phyloP scores from a whole-genome alignment of 768 basidiomycete species.

The Leccinum barrowsii region DNA sequence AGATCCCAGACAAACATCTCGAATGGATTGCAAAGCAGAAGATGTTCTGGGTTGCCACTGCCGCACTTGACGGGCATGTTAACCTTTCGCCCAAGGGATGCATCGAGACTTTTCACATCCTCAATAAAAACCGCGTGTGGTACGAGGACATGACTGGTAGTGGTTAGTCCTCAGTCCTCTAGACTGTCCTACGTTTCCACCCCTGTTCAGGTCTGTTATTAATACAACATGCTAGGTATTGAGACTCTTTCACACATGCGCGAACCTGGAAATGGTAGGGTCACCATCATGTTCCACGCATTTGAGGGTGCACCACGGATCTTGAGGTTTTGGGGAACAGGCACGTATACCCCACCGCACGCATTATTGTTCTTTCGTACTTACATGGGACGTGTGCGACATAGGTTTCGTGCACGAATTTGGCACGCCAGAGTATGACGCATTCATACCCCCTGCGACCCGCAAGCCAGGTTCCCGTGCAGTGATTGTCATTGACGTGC shows the following conservation, averaged over 20 bases:
- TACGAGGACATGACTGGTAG: slow-evolving; percentile 74
- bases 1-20: slow-evolving; percentile 50
- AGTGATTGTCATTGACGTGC: slow-evolving; percentile 56
- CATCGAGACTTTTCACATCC: slow-evolving; percentile 57
- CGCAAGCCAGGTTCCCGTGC: slow-evolving; percentile 58
- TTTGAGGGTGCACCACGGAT: slow-evolving; percentile 60
- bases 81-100: slow-evolving; percentile 69
- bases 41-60: slow-evolving; percentile 70
- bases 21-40: slow-evolving; percentile 61
- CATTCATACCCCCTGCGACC: slow-evolving; percentile 41
- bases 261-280: slow-evolving; percentile 53
- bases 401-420: slow-evolving; percentile 59
- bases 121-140: slow-evolving; percentile 54
- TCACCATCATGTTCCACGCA: slow-evolving; percentile 59
- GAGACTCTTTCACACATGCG: slow-evolving; percentile 60
- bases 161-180: slow-evolving; percentile 38
- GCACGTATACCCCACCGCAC: slow-evolving; percentile 27
- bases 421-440: slow-evolving; percentile 58
- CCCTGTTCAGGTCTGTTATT: background rate
- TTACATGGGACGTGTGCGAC: background rate
- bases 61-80: slow-evolving; percentile 62
- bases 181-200: background rate
- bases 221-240: slow-evolving; percentile 34
- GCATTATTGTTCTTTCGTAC: background rate
- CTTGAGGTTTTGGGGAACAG: slow-evolving; percentile 56